Evolutionary conservation across 140 eudicot species (phyloP).

Genomic region (Stevia rebaudiana): DNA sequence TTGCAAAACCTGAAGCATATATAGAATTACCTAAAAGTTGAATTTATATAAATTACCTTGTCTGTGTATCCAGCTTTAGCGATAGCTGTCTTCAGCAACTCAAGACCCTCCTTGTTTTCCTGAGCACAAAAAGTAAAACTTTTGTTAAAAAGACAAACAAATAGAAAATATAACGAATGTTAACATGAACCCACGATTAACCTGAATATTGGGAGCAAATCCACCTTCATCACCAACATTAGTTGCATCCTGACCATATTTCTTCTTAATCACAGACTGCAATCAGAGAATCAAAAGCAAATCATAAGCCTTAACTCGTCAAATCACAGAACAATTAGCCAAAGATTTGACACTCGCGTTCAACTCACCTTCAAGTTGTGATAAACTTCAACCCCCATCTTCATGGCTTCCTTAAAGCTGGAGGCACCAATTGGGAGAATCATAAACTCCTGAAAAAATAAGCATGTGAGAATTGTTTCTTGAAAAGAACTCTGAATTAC

Average conservation of each 20-base stretch:
- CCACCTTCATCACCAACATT: slow-evolving; percentile 99
- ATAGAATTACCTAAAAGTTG: too few relatives aligned
- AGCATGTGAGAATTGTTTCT: slow-evolving; percentile 14
- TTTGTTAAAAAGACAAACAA: neutral
- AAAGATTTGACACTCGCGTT: too few relatives aligned
- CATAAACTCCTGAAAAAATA: slow-evolving; percentile 71
- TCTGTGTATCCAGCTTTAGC: slow-evolving; percentile 89
- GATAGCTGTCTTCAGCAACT: slow-evolving; percentile 82
- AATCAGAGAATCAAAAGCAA: slow-evolving; percentile 4
- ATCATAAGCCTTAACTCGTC: neutral
- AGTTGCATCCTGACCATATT: slow-evolving; percentile 96
- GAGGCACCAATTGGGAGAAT: slow-evolving; percentile 95
- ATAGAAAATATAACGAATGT: neutral
- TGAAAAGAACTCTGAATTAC: too few relatives aligned
- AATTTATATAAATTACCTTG: slow-evolving; percentile 40
- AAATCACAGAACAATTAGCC: too few relatives aligned
- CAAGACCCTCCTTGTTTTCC: slow-evolving; percentile 98
- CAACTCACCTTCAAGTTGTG: slow-evolving; percentile 79
- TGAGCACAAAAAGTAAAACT: slow-evolving; percentile 16
- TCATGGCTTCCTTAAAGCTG: slow-evolving; percentile 92
- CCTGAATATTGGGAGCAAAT: slow-evolving; percentile 97
- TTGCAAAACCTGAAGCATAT: too few relatives aligned
- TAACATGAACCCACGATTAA: slow-evolving; percentile 4
- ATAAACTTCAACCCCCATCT: slow-evolving; percentile 97
- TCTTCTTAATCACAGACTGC: slow-evolving; percentile 97